These are phyloP conservation scores for Cladosporium halotolerans DNA, from an alignment of 2,329 filamentous ascomycete species.

Conservation along the genomic window DNA sequence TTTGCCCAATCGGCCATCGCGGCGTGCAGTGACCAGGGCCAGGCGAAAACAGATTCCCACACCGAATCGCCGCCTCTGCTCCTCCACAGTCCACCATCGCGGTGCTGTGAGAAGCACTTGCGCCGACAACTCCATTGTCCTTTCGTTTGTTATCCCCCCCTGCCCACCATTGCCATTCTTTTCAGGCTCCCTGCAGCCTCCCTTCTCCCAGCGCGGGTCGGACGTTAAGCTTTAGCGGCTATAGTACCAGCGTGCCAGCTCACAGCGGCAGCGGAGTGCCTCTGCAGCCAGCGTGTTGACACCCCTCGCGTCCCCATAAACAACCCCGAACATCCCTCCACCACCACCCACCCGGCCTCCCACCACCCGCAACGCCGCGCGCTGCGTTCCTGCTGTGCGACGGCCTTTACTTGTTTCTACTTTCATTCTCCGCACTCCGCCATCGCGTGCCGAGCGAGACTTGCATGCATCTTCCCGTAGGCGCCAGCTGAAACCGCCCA, in stretches of 20 bases:
- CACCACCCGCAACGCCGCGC: background rate
- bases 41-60: conserved; percentile 7
- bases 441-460: background rate
- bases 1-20: background rate
- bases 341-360: background rate
- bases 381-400: background rate
- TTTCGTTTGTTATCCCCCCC: conserved; percentile 2
- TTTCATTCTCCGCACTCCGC: background rate
- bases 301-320: conserved; percentile 7
- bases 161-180: conserved; percentile 1
- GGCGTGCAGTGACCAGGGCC: conserved; percentile 1
- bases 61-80: background rate
- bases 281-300: background rate
- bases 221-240: background rate
- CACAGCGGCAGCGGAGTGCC: too few relatives aligned
- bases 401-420: background rate
- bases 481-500: conserved; percentile 6
- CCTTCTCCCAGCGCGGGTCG: conserved; percentile 1
- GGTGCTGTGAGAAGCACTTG: background rate
- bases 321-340: background rate
- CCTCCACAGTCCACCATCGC: conserved; percentile 1
- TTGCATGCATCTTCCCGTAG: conserved; percentile 1
- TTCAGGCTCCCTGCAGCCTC: background rate
- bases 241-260: too few relatives aligned
- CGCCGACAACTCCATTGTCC: background rate